These are phyloP conservation scores for Protea cynaroides DNA, from an alignment of 164 flowering plant species.

Conservation along the genomic window DNA sequence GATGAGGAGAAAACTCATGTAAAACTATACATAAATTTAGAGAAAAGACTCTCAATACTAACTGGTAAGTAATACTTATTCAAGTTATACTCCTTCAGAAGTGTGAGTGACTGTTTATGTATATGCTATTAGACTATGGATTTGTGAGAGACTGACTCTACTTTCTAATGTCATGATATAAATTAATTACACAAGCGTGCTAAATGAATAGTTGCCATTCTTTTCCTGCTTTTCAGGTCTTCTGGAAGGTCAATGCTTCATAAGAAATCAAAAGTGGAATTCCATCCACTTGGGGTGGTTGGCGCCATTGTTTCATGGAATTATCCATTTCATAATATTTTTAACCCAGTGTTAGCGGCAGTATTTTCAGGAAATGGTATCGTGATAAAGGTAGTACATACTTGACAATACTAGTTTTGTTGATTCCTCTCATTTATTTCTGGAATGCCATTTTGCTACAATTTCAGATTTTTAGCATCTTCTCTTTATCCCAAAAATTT, in stretches of 20 bases:
- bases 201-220: background rate
- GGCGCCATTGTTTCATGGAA: slow-evolving; percentile 99
- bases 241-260: slow-evolving; percentile 93
- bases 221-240: slow-evolving; percentile 39
- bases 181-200: too few relatives aligned
- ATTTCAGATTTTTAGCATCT: background rate
- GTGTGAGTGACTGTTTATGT: too few relatives aligned
- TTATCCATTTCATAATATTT: slow-evolving; percentile 93
- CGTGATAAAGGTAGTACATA: slow-evolving; percentile 70
- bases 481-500: background rate
- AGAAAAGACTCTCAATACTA: too few relatives aligned
- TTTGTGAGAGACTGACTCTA: too few relatives aligned
- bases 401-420: background rate
- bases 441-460: too few relatives aligned
- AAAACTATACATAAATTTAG: too few relatives aligned
- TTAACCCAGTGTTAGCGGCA: slow-evolving; percentile 96
- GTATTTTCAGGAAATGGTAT: slow-evolving; percentile 89
- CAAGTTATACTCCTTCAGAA: too few relatives aligned
- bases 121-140: too few relatives aligned
- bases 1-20: too few relatives aligned
- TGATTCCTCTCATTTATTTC: too few relatives aligned
- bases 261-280: slow-evolving; percentile 85
- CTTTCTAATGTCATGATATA: too few relatives aligned
- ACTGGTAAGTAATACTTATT: too few relatives aligned
- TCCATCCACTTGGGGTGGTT: slow-evolving; percentile 89